phyloP scores from a whole-genome alignment of 2,329 filamentous ascomycete genomes.

The Penicillium hordei region DNA sequence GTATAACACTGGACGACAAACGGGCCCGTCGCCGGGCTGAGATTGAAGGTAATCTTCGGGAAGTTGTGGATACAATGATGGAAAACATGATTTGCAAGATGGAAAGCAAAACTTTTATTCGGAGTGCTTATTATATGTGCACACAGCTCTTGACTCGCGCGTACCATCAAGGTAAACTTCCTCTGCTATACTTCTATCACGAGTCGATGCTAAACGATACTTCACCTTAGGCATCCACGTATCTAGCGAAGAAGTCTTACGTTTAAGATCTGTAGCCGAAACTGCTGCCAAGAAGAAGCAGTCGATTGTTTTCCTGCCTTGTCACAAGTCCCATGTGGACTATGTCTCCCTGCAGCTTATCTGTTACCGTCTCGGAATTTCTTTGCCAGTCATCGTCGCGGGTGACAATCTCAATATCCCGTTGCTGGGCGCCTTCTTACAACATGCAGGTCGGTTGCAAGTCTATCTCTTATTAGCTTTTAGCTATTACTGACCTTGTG shows the following conservation, averaged over 20 bases:
- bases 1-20: conserved; percentile 29
- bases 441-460: conserved; percentile 68
- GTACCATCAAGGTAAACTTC: conserved; percentile 75
- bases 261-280: conserved; percentile 77
- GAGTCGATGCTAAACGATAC: conserved; percentile 1
- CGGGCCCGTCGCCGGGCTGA: conserved; percentile 48
- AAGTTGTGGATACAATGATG: conserved; percentile 82
- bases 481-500: conserved; percentile 17
- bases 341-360: conserved; percentile 94
- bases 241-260: conserved; percentile 86
- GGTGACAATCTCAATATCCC: conserved; percentile 97
- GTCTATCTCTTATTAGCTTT: neutral
- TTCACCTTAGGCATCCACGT: conserved; percentile 70
- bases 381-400: conserved; percentile 85
- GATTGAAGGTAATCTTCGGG: conserved; percentile 70
- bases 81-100: conserved; percentile 99
- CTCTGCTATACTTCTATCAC: neutral
- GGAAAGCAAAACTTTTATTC: conserved; percentile 89
- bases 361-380: conserved; percentile 88
- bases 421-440: conserved; percentile 81
- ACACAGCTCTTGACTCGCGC: conserved; percentile 88
- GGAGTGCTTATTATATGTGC: conserved; percentile 83
- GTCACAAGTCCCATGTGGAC: conserved; percentile 92
- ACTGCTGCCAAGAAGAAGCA: conserved; percentile 83
- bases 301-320: conserved; percentile 92